Conservation (phyloP, 139 green algal genomes). For the Coccomyxa sp. region DNA sequence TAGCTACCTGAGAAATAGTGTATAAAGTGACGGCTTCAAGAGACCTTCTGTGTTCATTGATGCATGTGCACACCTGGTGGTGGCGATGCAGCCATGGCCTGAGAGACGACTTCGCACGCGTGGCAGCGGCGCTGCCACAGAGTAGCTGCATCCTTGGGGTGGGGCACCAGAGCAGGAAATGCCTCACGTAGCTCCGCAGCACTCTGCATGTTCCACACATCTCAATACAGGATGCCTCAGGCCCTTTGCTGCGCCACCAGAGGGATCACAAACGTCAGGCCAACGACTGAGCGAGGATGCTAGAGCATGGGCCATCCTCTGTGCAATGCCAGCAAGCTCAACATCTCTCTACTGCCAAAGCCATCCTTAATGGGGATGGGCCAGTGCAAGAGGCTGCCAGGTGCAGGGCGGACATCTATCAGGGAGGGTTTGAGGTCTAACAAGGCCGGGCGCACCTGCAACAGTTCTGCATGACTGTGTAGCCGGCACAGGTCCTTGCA, state of each 20-base stretch:
- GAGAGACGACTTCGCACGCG: constrained; percentile 1
- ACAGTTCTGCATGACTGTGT: too few relatives aligned
- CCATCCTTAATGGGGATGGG: too few relatives aligned
- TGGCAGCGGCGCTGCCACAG: constrained; percentile 39
- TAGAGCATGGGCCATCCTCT: neutral
- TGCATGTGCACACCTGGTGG: neutral
- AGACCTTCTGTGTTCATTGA: too few relatives aligned
- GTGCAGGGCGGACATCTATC: too few relatives aligned
- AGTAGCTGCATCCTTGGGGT: constrained; percentile 21
- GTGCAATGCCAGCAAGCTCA: too few relatives aligned
- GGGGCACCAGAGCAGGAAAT: constrained; percentile 36
- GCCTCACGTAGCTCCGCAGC: constrained; percentile 4
- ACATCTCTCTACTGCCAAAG: too few relatives aligned
- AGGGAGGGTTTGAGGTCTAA: too few relatives aligned
- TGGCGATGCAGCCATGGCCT: neutral
- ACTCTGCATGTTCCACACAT: neutral
- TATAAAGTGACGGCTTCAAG: too few relatives aligned
- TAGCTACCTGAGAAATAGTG: too few relatives aligned
- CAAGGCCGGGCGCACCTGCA: too few relatives aligned
- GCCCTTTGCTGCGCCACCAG: neutral
- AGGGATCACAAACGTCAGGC: constrained; percentile 4
- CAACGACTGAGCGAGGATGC: neutral
- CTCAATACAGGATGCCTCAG: constrained; percentile 7
- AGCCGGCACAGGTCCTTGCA: too few relatives aligned
- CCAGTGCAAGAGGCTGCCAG: too few relatives aligned